A percentile compares a stretch with the other conserved stretches of the same genome.
These are phyloP conservation scores for Actinomortierella wolfii DNA, from an alignment of 371 early-diverging fungal genomes.

Conservation along the genomic window DNA sequence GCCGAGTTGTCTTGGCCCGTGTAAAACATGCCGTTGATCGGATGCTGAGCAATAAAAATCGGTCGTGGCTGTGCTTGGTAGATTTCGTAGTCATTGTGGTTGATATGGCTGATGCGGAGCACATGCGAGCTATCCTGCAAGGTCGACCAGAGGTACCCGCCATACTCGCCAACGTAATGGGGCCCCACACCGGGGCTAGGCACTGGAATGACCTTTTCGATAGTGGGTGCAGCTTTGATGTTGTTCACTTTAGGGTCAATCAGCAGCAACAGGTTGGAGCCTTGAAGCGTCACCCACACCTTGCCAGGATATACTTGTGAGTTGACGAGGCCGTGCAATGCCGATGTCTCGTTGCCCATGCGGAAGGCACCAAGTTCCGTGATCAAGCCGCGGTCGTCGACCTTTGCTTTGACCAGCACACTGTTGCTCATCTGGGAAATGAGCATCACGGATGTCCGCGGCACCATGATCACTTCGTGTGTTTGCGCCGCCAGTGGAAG, in stretches of 20 bases:
- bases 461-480: constrained; percentile 21
- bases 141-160: constrained; percentile 21
- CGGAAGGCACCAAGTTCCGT: constrained; percentile 6
- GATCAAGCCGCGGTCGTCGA: constrained; percentile 12
- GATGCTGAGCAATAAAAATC: constrained; percentile 23
- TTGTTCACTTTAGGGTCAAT: constrained; percentile 11
- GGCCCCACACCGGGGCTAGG: constrained; percentile 27
- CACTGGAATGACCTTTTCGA: constrained; percentile 12
- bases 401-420: constrained; percentile 19
- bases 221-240: neutral
- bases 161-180: constrained; percentile 35
- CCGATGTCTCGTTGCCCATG: constrained; percentile 4
- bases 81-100: constrained; percentile 8
- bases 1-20: constrained; percentile 18
- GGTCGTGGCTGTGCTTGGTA: constrained; percentile 11
- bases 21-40: constrained; percentile 19
- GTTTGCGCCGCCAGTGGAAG: constrained; percentile 20
- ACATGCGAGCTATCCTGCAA: constrained; percentile 22
- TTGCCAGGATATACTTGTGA: constrained; percentile 14
- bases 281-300: constrained; percentile 28
- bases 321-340: constrained; percentile 16
- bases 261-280: constrained; percentile 15
- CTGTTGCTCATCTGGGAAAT: constrained; percentile 33
- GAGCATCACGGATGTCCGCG: constrained; percentile 8
- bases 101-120: constrained; percentile 19